phyloP scores from a whole-genome alignment of 2,329 filamentous ascomycete genomes.

The Paracoccidioides lutzii region DNA sequence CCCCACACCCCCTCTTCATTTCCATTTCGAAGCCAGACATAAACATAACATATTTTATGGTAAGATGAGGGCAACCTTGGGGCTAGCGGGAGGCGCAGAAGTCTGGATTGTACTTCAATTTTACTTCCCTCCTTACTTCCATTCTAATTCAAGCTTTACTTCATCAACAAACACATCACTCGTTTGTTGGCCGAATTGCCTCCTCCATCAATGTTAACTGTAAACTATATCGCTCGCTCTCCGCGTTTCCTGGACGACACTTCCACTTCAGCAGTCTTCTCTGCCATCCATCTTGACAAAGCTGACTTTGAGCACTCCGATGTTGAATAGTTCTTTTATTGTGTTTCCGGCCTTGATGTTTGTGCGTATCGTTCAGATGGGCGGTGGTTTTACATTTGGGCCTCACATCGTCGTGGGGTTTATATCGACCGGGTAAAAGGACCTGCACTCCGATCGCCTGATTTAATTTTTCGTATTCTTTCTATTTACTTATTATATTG shows the following conservation, averaged over 20 bases:
- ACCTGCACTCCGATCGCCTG: background rate
- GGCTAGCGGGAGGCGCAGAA: background rate
- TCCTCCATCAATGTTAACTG: background rate
- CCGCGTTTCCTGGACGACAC: background rate
- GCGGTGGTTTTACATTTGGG: background rate
- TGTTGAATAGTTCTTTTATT: background rate
- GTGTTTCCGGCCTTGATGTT: background rate
- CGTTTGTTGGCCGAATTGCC: background rate
- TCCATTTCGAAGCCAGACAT: background rate
- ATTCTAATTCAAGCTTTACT: background rate
- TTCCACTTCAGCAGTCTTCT: background rate
- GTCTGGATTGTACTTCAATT: background rate
- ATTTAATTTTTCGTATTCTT: background rate
- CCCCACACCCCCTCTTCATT: too few relatives aligned
- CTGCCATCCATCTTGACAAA: background rate
- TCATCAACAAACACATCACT: background rate
- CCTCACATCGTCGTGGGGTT: background rate
- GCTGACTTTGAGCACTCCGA: background rate
- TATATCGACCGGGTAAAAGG: background rate
- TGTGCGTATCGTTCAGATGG: background rate
- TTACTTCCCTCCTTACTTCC: background rate
- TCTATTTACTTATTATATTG: conserved; percentile 3
- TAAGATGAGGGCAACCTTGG: conserved; percentile 5
- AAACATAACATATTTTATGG: background rate
- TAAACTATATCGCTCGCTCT: background rate